phyloP scores from a whole-genome alignment of 805 yeast species.

The Schwanniomyces yamadae region DNA sequence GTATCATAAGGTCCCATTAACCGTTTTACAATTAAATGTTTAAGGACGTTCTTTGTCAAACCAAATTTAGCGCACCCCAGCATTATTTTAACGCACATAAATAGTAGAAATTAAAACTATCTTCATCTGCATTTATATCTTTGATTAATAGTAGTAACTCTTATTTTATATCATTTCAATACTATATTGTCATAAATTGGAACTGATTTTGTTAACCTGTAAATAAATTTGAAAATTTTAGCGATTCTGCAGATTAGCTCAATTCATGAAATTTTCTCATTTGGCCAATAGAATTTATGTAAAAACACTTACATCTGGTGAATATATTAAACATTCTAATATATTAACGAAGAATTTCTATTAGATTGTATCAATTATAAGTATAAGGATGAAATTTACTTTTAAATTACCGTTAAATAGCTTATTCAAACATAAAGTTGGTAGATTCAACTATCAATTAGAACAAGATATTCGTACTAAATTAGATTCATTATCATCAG shows the following conservation, averaged over 20 bases:
- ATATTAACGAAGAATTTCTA: not conserved
- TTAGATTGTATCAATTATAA: too few relatives aligned
- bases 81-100: too few relatives aligned
- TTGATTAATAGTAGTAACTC: too few relatives aligned
- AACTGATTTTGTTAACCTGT: not conserved
- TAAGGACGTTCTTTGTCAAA: too few relatives aligned
- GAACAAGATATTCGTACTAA: conserved; percentile 63
- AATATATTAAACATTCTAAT: not conserved
- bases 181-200: too few relatives aligned
- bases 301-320: conserved; percentile 13
- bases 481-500: conserved; percentile 61
- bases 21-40: too few relatives aligned
- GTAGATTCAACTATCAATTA: conserved; percentile 44
- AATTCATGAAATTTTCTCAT: conserved; percentile 9
- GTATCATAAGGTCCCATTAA: too few relatives aligned
- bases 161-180: too few relatives aligned
- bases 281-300: conserved; percentile 22
- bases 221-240: conserved; percentile 1
- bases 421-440: conserved; percentile 37
- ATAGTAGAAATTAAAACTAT: too few relatives aligned
- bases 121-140: too few relatives aligned
- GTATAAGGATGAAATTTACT: conserved; percentile 36
- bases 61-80: too few relatives aligned
- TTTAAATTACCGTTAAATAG: conserved; percentile 41
- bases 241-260: conserved; percentile 8